A percentile compares a stretch with the other conserved stretches of the same genome.
Conservation (phyloP, 2,329 filamentous ascomycete species). For the Colletotrichum scovillei region DNA sequence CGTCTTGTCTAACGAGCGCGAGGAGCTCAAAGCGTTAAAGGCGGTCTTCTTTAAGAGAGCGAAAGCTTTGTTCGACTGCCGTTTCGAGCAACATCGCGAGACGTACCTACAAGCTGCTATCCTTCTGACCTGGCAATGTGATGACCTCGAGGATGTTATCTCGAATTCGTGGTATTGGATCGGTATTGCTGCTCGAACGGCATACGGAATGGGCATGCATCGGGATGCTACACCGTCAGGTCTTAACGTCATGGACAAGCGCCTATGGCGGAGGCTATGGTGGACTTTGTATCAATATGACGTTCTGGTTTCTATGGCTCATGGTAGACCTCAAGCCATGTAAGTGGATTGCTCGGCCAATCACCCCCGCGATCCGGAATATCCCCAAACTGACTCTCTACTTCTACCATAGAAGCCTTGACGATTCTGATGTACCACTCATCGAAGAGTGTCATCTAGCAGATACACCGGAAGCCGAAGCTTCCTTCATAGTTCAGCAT, state of each 20-base stretch:
- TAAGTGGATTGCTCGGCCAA: conserved; percentile 31
- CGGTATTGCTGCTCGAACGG: conserved; percentile 62
- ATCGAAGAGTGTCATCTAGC: conserved; percentile 58
- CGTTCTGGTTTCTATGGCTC: conserved; percentile 48
- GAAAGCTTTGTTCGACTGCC: conserved; percentile 63
- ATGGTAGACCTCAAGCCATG: conserved; percentile 64
- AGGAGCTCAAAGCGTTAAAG: conserved; percentile 51
- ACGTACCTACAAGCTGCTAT: conserved; percentile 65
- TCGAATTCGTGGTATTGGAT: conserved; percentile 65
- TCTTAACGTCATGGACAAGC: conserved; percentile 45
- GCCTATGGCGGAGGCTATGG: conserved; percentile 52
- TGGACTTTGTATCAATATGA: conserved; percentile 55
- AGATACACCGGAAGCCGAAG: conserved; percentile 50
- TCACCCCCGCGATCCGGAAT: not conserved
- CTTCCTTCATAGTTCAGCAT: conserved; percentile 58
- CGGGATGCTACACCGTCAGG: conserved; percentile 45
- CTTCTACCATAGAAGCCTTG: conserved; percentile 48
- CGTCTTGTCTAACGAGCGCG: conserved; percentile 53
- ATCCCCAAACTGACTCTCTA: not conserved
- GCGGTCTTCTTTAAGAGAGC: conserved; percentile 62
- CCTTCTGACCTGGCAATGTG: conserved; percentile 66
- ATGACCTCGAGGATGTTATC: conserved; percentile 64
- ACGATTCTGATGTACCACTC: conserved; percentile 61
- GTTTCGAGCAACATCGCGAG: conserved; percentile 64
- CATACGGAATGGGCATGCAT: conserved; percentile 66